phyloP scores from a whole-genome alignment of 352 stramenopile genomes.

The Phytophthora megakarya region DNA sequence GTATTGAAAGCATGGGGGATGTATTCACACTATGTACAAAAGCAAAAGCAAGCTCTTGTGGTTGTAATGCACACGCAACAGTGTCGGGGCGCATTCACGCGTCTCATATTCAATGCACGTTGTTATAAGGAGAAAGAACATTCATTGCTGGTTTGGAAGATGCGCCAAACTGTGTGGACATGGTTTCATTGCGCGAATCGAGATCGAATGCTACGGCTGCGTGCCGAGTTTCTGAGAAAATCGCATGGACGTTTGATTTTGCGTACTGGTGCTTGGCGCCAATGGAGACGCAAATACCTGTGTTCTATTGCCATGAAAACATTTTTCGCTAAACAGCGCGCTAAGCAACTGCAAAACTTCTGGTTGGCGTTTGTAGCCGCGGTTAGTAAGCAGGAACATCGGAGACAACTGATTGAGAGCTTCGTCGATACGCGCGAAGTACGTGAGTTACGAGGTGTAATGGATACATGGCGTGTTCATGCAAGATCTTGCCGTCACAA shows the following conservation, averaged over 20 bases:
- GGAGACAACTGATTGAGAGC: conserved; percentile 5
- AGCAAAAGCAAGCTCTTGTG: conserved; percentile 13
- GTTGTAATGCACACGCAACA: conserved; percentile 16
- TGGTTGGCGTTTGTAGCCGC: conserved; percentile 25
- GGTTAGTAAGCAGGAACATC: conserved; percentile 16
- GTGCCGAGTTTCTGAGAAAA: conserved; percentile 29
- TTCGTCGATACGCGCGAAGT: conserved; percentile 14
- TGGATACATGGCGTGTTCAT: conserved; percentile 15
- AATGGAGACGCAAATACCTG: conserved; percentile 19
- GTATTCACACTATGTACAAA: neutral
- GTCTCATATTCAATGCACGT: conserved; percentile 1
- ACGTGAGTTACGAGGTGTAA: neutral
- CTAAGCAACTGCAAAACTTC: neutral
- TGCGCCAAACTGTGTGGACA: conserved; percentile 23
- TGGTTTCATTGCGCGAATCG: conserved; percentile 25
- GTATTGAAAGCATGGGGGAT: conserved; percentile 18
- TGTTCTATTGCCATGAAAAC: neutral
- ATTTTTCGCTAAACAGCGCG: conserved; percentile 10
- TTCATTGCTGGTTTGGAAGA: conserved; percentile 24
- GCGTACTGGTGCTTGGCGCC: conserved; percentile 10
- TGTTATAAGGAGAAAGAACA: conserved; percentile 6
- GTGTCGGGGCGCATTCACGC: conserved; percentile 19
- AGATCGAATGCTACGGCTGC: conserved; percentile 21
- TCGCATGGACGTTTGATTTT: conserved; percentile 23
- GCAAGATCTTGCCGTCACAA: neutral